Base-by-base conservation (phyloP, 164 flowering plant species). In the Chimonanthus praecox region DNA sequence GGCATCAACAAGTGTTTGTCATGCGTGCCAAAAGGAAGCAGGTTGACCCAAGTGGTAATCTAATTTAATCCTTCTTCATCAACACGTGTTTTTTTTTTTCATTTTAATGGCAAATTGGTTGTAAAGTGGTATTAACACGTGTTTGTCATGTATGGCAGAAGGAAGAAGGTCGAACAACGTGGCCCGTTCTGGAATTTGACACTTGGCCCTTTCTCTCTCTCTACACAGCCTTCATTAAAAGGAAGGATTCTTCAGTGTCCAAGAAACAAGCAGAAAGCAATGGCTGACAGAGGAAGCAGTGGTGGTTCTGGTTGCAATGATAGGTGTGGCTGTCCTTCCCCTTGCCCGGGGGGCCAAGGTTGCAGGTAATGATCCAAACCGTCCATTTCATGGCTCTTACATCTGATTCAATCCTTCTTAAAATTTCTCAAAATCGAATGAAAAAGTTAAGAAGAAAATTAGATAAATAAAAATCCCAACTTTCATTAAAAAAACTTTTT, bases 341-440 rank as follows among this genome's bases (percentile, higher is more conserved):
- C 71, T 2, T 73, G 75, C 54, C 75, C 71, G n/a, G 75, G 75
- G n/a, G 75, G 75, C 7, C 20, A 45, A 9, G 61, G 50, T 18
- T 67, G 75, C 75, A 73, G 70, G 75, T 73, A 7, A 20, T 6
- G 66, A 63, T 63, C 46, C 8, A 13, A 63, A 33, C 45, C 45
- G 43, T 63, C 21, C 46, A 63, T 63, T 44, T 18, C 44, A 20
- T 63, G 65, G 65, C 33, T 21, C 65, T 7, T 18, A 33, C 7
- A 16, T 3, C 3, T 20, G 33, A 63, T 63, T 9, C 33, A 18
- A 2, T 6, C 10, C 43, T 7, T n/a, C 21, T 20, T 20, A 5
- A 8, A 20, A 18, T 20, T 63, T 43, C 33, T 18, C 66, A 5
- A 9, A 33, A 18, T 6, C 3, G 8, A 21, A 7, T 8, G 8